Evolutionary conservation across 2,329 filamentous ascomycete genomes (phyloP).

Genomic region (Penicillium sp.): DNA sequence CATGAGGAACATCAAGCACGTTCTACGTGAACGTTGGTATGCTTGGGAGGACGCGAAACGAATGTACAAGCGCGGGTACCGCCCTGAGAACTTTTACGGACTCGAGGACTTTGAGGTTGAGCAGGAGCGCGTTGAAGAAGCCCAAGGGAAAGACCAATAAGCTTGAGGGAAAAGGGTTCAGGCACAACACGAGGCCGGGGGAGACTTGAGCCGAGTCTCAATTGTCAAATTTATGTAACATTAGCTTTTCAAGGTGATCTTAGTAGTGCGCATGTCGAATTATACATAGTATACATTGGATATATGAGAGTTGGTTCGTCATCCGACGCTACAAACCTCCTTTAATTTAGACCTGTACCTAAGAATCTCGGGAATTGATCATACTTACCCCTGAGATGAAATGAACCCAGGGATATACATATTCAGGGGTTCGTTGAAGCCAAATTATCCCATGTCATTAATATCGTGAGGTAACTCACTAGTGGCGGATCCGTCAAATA

Average conservation of each 20-base stretch:
- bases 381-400: constrained; percentile 4
- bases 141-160: not conserved
- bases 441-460: not conserved
- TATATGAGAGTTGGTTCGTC: not conserved
- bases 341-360: not conserved
- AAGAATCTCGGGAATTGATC: not conserved
- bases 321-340: not conserved
- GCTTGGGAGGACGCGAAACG: constrained; percentile 59
- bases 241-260: constrained; percentile 6
- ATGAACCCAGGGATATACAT: constrained; percentile 1
- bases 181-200: too few species aligned
- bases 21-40: constrained; percentile 83
- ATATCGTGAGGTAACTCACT: constrained; percentile 19
- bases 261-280: constrained; percentile 4
- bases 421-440: constrained; percentile 5
- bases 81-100: constrained; percentile 26
- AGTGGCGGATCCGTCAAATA: constrained; percentile 26
- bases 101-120: constrained; percentile 18
- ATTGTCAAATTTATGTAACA: constrained; percentile 5
- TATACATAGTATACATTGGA: not conserved
- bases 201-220: not conserved
- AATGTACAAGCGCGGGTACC: constrained; percentile 35
- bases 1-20: constrained; percentile 78
- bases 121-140: constrained; percentile 4
- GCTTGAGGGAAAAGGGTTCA: not conserved